Conservation (phyloP, 1,284 basidiomycete species). For the Trichosporon asahii region DNA sequence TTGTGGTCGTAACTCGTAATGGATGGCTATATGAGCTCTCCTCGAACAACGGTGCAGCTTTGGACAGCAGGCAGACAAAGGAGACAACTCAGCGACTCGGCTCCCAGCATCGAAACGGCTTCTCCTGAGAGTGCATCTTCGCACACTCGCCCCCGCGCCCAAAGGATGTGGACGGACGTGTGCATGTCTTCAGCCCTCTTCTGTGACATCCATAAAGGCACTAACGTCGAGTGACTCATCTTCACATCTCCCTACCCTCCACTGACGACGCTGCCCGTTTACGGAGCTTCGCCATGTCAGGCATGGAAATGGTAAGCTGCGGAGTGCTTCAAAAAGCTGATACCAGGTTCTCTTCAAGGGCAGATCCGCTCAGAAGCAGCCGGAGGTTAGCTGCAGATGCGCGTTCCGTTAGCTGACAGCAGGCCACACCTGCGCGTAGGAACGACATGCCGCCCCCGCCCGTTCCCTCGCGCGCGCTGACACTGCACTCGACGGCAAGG, state of each 20-base stretch:
- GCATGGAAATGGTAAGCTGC: not conserved
- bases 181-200: not conserved
- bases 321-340: not conserved
- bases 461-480: not conserved
- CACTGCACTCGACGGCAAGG: not conserved
- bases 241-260: not conserved
- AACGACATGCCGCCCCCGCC: not conserved
- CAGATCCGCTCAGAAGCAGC: not conserved
- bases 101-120: not conserved
- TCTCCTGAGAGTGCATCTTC: not conserved
- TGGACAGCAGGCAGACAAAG: too few relatives aligned
- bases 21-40: too few relatives aligned
- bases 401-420: not conserved
- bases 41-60: too few relatives aligned
- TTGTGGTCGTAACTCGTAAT: too few relatives aligned
- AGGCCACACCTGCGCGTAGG: not conserved
- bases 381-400: not conserved
- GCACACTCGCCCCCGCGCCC: not conserved
- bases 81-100: too few relatives aligned
- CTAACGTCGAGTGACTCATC: not conserved
- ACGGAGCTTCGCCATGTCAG: not conserved
- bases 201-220: not conserved
- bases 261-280: not conserved
- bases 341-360: not conserved
- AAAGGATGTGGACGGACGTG: not conserved